These are phyloP conservation scores for Fusarium bulbicola DNA, from an alignment of 2,329 filamentous ascomycete genomes.

Conservation along the genomic window DNA sequence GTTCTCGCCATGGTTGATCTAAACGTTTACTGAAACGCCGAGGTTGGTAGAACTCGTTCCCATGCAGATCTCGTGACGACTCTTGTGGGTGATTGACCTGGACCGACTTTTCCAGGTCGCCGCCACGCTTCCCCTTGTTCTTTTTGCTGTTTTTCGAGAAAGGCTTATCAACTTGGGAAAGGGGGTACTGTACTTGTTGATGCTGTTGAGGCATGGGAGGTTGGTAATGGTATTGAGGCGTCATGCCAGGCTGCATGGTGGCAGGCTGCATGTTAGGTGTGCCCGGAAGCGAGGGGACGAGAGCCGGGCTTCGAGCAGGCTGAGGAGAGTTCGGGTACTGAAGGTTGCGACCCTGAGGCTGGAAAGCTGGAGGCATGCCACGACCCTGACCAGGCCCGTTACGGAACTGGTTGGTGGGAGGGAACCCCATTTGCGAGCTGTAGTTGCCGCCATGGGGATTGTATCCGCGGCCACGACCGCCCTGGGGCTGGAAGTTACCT, in stretches of 20 bases:
- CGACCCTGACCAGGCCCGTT: constrained; percentile 59
- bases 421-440: constrained; percentile 57
- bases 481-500: constrained; percentile 61
- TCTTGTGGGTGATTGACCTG: constrained; percentile 51
- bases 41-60: constrained; percentile 49
- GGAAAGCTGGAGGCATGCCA: constrained; percentile 60
- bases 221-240: constrained; percentile 70
- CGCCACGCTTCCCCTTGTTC: constrained; percentile 54
- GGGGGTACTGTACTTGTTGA: constrained; percentile 67
- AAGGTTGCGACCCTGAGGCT: constrained; percentile 57
- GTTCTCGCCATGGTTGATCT: constrained; percentile 48
- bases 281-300: constrained; percentile 71
- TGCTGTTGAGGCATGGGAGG: constrained; percentile 67
- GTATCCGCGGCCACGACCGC: constrained; percentile 61
- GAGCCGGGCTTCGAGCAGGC: constrained; percentile 71
- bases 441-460: constrained; percentile 55
- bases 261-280: constrained; percentile 74
- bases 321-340: constrained; percentile 70
- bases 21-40: constrained; percentile 58
- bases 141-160: constrained; percentile 55
- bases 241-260: constrained; percentile 64
- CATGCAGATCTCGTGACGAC: constrained; percentile 48
- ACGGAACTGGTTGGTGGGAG: constrained; percentile 55
- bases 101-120: constrained; percentile 57
- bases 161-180: constrained; percentile 49